phyloP scores from a whole-genome alignment of 2,329 filamentous ascomycete species.

The Trichoderma cornu-damae region DNA sequence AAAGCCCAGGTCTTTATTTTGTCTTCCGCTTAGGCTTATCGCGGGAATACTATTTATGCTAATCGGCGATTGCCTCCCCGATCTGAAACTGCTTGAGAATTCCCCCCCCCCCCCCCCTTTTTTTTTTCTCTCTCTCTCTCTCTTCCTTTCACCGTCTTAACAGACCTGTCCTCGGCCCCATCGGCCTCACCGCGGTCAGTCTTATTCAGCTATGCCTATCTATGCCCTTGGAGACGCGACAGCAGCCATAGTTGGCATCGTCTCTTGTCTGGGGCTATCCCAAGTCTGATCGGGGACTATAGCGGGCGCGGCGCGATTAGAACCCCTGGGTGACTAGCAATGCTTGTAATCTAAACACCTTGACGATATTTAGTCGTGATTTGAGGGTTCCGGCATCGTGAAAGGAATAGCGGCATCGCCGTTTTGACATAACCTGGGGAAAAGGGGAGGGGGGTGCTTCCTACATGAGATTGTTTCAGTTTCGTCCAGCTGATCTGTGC shows the following conservation, averaged over 20 bases:
- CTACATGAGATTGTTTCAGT: not conserved
- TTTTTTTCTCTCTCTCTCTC: not conserved
- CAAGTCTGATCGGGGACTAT: not conserved
- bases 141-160: not conserved
- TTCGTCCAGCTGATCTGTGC: not conserved
- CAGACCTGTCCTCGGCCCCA: not conserved
- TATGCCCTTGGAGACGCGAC: not conserved
- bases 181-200: slow-evolving; percentile 6
- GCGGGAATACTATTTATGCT: slow-evolving; percentile 2
- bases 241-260: not conserved
- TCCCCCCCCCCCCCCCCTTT: not conserved
- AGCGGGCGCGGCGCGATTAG: slow-evolving; percentile 3
- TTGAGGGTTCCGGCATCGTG: not conserved
- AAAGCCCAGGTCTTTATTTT: not conserved
- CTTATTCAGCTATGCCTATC: not conserved
- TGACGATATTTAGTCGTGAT: not conserved
- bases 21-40: not conserved
- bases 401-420: not conserved
- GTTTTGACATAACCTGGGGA: not conserved
- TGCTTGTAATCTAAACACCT: not conserved
- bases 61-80: not conserved
- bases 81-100: not conserved
- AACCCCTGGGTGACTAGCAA: not conserved
- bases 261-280: slow-evolving; percentile 5
- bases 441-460: not conserved